These are phyloP conservation scores for Tetraselmis chui DNA, from an alignment of 139 green algal species.

Conservation along the genomic window DNA sequence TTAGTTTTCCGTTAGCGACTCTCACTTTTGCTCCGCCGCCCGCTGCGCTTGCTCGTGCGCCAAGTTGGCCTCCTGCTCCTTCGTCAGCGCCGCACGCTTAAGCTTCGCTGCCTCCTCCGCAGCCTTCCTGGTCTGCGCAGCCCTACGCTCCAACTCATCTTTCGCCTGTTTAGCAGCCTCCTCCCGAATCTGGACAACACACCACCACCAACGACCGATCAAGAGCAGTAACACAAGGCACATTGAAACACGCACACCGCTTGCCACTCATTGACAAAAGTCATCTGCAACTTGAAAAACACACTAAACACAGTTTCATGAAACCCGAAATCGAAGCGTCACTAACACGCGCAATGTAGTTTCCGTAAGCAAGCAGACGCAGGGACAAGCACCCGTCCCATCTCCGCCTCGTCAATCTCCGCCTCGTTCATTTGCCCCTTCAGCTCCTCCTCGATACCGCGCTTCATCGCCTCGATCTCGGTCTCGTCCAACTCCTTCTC, in stretches of 20 bases:
- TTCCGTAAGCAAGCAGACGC: too few relatives aligned
- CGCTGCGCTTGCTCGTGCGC: neutral
- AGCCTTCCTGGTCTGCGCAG: neutral
- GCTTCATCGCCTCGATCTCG: conserved; percentile 6
- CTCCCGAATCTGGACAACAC: neutral
- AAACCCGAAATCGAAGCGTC: too few relatives aligned
- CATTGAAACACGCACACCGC: too few relatives aligned
- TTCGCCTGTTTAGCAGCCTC: neutral
- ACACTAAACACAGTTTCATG: too few relatives aligned
- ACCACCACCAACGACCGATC: too few relatives aligned
- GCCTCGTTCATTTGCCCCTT: neutral
- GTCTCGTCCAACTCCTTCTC: neutral
- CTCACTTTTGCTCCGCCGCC: neutral
- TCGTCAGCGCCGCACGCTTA: neutral
- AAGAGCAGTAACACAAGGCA: too few relatives aligned
- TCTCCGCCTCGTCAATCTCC: neutral
- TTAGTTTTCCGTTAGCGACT: too few relatives aligned
- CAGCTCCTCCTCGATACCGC: neutral
- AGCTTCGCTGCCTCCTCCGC: neutral
- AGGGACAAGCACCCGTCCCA: neutral
- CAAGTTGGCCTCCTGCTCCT: conserved; percentile 3
- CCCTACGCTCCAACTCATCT: neutral
- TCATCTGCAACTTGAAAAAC: too few relatives aligned
- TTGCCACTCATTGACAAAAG: too few relatives aligned
- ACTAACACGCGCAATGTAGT: too few relatives aligned